Evolutionary conservation across 2,329 filamentous ascomycete species (phyloP).

Genomic region (Aspergillus hortae): DNA sequence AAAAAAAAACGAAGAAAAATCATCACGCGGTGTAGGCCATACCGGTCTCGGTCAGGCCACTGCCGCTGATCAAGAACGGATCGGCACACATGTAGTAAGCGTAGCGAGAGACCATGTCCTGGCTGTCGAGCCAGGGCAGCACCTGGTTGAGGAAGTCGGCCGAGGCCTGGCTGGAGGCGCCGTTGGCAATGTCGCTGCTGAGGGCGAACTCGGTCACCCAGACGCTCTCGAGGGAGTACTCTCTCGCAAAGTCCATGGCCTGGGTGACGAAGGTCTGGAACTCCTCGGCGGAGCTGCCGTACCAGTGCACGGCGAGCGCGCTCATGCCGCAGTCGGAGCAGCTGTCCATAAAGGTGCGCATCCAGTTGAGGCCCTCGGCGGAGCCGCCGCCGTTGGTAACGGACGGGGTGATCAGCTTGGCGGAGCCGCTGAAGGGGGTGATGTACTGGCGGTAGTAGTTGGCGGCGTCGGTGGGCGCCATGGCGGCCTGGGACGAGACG

Average conservation of each 20-base stretch:
- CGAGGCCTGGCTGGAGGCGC: constrained; percentile 20
- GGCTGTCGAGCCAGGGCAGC: constrained; percentile 37
- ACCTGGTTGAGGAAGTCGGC: constrained; percentile 36
- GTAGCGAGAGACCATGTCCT: constrained; percentile 39
- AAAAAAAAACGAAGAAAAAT: neutral
- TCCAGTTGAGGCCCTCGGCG: constrained; percentile 38
- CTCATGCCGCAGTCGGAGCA: constrained; percentile 40
- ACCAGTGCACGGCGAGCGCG: constrained; percentile 46
- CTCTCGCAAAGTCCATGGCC: constrained; percentile 31
- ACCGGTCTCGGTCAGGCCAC: constrained; percentile 26
- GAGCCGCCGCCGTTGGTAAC: constrained; percentile 35
- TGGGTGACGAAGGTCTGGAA: constrained; percentile 38
- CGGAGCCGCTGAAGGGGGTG: constrained; percentile 32
- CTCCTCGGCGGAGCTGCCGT: constrained; percentile 30
- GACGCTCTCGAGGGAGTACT: constrained; percentile 36
- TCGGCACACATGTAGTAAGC: constrained; percentile 40
- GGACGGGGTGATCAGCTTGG: constrained; percentile 42
- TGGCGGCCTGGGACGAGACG: constrained; percentile 33
- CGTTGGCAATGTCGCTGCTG: constrained; percentile 23
- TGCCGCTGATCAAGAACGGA: constrained; percentile 29
- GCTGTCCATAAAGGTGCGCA: constrained; percentile 35
- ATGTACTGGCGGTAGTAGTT: constrained; percentile 36
- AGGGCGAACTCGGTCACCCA: constrained; percentile 48
- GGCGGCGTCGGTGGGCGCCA: constrained; percentile 37
- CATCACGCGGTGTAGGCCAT: constrained; percentile 21